Evolutionary conservation across 2,329 filamentous ascomycete species (phyloP).

Genomic region (Aureobasidium musti): DNA sequence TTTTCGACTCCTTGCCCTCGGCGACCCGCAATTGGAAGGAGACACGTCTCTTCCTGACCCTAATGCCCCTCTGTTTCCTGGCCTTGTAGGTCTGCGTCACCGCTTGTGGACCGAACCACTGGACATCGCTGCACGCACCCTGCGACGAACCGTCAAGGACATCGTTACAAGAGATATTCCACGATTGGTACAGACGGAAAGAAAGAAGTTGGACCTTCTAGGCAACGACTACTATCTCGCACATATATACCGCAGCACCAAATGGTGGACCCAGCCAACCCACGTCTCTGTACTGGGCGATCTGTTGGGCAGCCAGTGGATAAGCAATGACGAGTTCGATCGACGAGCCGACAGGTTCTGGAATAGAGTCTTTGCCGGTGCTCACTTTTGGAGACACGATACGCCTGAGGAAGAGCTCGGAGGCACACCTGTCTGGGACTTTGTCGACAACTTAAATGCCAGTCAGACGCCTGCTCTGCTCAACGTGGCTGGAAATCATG

Average conservation of each 20-base stretch:
- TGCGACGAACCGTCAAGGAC: constrained; percentile 33
- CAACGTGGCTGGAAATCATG: constrained; percentile 92
- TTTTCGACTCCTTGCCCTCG: constrained; percentile 83
- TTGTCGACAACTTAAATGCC: neutral
- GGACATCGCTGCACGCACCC: neutral
- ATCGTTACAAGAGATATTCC: constrained; percentile 61
- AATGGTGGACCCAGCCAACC: constrained; percentile 82
- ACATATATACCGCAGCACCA: constrained; percentile 82
- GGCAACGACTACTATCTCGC: constrained; percentile 95
- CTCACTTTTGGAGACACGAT: neutral
- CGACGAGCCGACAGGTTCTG: constrained; percentile 73
- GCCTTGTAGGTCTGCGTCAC: constrained; percentile 37
- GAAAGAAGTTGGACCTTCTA: constrained; percentile 83
- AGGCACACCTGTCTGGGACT: constrained; percentile 32
- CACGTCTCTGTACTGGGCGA: constrained; percentile 90
- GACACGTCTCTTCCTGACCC: constrained; percentile 73
- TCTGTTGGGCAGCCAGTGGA: constrained; percentile 92
- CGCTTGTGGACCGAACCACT: constrained; percentile 28
- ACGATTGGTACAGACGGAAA: constrained; percentile 63
- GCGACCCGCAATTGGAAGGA: constrained; percentile 91
- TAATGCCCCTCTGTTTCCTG: constrained; percentile 49
- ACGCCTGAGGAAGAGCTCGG: constrained; percentile 28
- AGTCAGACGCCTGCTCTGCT: constrained; percentile 57
- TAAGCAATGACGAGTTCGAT: constrained; percentile 80
- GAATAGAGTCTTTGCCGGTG: constrained; percentile 71